Evolutionary conservation across 768 basidiomycete genomes (phyloP), one percentile per base, ranked within the genome.

Genomic region (Solioccasus polychromus): DNA sequence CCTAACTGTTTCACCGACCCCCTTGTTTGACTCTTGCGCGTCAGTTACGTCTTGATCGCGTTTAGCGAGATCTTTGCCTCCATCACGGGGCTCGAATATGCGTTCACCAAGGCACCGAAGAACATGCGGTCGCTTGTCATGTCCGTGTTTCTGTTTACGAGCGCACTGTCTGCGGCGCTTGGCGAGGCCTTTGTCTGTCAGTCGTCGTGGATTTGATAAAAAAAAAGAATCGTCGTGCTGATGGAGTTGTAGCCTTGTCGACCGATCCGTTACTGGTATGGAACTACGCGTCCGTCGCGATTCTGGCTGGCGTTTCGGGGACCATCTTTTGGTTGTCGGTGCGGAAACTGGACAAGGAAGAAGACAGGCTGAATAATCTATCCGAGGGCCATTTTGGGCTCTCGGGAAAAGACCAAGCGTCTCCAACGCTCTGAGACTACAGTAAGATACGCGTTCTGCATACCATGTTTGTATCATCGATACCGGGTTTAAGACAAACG

Each of bases 121-220:
- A 87, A 87, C 67, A 92, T 92, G 92, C 79, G 82, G 22, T 89
- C 87, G 35, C 78, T 92, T 47, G 88, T 93, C 45, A 88, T 88
- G 85, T 70, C 79, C 25, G 48, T 82, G 24, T 83, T 78, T 68
- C 63, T 85, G 29, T 79, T 82, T 63, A 81, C 65, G 60, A 72
- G 63, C 18, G 82, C 86, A 3, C 34, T 88, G 35, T 68, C 83
- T 12, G 67, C 80, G 23, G 83, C 83, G 23, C 48, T 88, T 35
- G 79, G 79, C 39, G 85, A 88, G 62, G 84, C 83, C 3, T 86
- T 87, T 47, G 82, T 87, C 48, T 71, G 83, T 83, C 44, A 45
- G 81, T 76, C 14, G 12, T 28, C 14, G 20, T 1, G 15, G n/a
- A n/a, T n/a, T n/a, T n/a, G n/a, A n/a, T n/a, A n/a, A n/a, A n/a